Conservation (phyloP, 495 filamentous ascomycete genomes). For the Filosporella fistucella region DNA sequence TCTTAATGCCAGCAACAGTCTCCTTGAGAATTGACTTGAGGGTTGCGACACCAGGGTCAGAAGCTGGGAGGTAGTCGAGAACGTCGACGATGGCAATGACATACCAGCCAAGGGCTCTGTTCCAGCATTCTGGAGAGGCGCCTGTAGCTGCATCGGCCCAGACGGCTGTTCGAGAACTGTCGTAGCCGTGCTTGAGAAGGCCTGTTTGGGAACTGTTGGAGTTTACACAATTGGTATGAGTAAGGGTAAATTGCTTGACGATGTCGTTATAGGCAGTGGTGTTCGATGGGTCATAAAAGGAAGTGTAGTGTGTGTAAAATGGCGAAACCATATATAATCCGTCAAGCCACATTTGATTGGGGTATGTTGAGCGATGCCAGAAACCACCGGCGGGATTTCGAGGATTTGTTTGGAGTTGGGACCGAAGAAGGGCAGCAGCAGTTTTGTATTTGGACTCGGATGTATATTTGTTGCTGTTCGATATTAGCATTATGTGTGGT, state of each 20-base stretch:
- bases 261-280: conserved; percentile 40
- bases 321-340: conserved; percentile 49
- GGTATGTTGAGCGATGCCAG: conserved; percentile 48
- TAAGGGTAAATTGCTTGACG: conserved; percentile 45
- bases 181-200: conserved; percentile 55
- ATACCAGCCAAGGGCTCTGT: conserved; percentile 56
- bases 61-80: conserved; percentile 40
- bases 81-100: conserved; percentile 52
- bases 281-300: conserved; percentile 34
- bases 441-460: conserved; percentile 31
- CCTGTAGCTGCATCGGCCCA: conserved; percentile 55
- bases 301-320: conserved; percentile 44
- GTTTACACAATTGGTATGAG: conserved; percentile 43
- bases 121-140: conserved; percentile 51
- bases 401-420: conserved; percentile 42
- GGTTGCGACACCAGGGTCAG: conserved; percentile 26
- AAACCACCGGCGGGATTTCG: conserved; percentile 45
- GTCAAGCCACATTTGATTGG: conserved; percentile 55
- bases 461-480: conserved; percentile 24
- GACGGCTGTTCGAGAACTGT: conserved; percentile 43
- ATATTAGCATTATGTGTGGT: neutral
- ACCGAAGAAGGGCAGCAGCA: conserved; percentile 37
- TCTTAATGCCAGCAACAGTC: conserved; percentile 36
- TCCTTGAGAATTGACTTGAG: conserved; percentile 35
- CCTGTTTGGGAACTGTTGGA: conserved; percentile 22